Evolutionary conservation across 2,329 filamentous ascomycete species (phyloP).

Genomic region (Chrysosporium queenslandicum): DNA sequence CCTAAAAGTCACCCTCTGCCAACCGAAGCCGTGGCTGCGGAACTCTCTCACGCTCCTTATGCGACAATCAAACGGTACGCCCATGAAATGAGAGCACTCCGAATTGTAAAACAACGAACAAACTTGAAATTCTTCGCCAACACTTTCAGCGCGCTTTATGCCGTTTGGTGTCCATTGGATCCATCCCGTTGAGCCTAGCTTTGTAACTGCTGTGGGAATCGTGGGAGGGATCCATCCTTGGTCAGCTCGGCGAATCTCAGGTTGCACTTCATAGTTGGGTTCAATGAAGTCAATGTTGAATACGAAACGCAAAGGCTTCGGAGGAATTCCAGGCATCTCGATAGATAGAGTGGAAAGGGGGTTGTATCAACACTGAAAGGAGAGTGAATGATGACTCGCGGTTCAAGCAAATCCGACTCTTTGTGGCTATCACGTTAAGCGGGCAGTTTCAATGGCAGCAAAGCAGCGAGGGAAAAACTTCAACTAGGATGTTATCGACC

Average conservation of each 20-base stretch:
- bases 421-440: no score
- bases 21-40: conserved; percentile 9
- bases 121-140: conserved; percentile 7
- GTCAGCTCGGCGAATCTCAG: conserved; percentile 7
- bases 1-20: conserved; percentile 16
- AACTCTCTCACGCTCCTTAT: conserved; percentile 1
- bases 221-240: conserved; percentile 13
- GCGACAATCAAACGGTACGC: conserved; percentile 17
- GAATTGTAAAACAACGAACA: conserved; percentile 18
- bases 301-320: conserved; percentile 13
- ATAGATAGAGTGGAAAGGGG: background rate
- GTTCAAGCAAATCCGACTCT: no score
- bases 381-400: background rate
- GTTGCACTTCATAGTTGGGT: conserved; percentile 4
- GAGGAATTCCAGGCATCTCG: background rate
- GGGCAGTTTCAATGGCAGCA: no score
- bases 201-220: conserved; percentile 7
- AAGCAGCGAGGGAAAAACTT: no score
- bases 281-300: conserved; percentile 18
- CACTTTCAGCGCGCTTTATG: background rate
- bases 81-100: conserved; percentile 14
- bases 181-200: conserved; percentile 12
- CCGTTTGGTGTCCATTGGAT: conserved; percentile 8
- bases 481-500: no score
- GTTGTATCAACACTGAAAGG: no score